Evolutionary conservation across 129 eudicot species (phyloP).

Genomic region (Flaveria bidentis): DNA sequence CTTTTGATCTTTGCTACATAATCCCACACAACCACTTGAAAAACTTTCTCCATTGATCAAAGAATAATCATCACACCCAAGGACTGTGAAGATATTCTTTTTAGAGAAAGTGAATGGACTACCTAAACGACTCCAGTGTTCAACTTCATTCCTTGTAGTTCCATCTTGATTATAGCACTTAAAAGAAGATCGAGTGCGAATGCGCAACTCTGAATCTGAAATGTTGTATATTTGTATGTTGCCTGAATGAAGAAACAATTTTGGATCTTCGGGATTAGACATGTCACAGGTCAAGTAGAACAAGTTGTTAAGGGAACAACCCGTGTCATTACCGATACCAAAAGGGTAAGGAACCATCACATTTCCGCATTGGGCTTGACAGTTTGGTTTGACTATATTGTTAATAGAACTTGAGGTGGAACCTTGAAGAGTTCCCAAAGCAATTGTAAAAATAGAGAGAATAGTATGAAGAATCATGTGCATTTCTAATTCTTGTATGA

Average conservation of each 20-base stretch:
- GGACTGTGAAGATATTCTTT: slow-evolving; percentile 18
- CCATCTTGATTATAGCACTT: background rate
- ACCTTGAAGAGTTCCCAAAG: background rate
- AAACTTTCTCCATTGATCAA: background rate
- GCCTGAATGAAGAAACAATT: background rate
- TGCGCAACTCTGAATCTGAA: background rate
- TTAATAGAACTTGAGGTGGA: background rate
- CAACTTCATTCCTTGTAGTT: too few species aligned
- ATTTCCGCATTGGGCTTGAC: slow-evolving; percentile 34
- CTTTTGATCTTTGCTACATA: background rate
- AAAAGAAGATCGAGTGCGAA: background rate
- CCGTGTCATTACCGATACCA: slow-evolving; percentile 26
- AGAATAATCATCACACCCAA: slow-evolving; percentile 24
- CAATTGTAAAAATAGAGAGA: background rate
- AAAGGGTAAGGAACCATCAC: slow-evolving; percentile 38
- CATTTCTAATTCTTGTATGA: background rate
- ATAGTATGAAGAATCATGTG: slow-evolving; percentile 20
- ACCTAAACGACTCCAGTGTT: background rate
- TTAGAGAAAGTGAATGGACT: slow-evolving; percentile 1
- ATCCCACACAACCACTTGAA: background rate
- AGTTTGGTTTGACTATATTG: slow-evolving; percentile 9
- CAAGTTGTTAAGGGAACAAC: slow-evolving; percentile 23
- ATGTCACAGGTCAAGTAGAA: slow-evolving; percentile 32
- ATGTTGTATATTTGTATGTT: background rate
- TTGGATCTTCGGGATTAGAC: slow-evolving; percentile 21